Conservation (phyloP, 2,329 filamentous ascomycete species). For the Fusarium falciforme region DNA sequence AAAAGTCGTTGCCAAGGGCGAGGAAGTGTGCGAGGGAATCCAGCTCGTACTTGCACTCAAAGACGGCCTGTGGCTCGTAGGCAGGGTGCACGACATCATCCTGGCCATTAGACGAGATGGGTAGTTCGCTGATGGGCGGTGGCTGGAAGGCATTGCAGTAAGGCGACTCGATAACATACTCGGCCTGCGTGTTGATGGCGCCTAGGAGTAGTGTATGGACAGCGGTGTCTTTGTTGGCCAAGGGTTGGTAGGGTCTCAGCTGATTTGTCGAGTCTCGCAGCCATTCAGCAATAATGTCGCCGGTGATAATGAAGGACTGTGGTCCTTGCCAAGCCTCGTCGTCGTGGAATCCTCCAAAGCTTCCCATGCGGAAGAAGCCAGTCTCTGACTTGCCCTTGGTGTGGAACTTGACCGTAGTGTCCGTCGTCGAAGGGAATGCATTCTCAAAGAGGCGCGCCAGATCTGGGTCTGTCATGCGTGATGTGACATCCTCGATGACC, state of each 20-base stretch:
- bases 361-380: conserved; percentile 50
- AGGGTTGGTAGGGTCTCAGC: conserved; percentile 85
- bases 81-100: conserved; percentile 85
- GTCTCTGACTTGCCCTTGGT: conserved; percentile 67
- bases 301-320: conserved; percentile 93
- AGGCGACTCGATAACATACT: conserved; percentile 92
- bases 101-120: conserved; percentile 80
- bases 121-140: conserved; percentile 82
- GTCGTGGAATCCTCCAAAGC: conserved; percentile 50
- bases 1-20: conserved; percentile 85
- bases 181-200: conserved; percentile 94
- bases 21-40: conserved; percentile 96
- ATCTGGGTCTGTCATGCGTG: conserved; percentile 84
- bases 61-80: conserved; percentile 87
- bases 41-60: conserved; percentile 99
- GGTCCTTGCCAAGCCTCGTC: conserved; percentile 81
- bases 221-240: conserved; percentile 83
- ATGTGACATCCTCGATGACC: conserved; percentile 85
- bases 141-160: conserved; percentile 99
- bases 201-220: conserved; percentile 87
- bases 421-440: conserved; percentile 85
- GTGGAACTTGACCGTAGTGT: conserved; percentile 92
- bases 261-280: conserved; percentile 94
- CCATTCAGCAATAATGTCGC: conserved; percentile 95
- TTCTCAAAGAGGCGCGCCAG: conserved; percentile 95